A percentile compares a stretch with the other conserved stretches of the same genome.
Conservation (phyloP, 1,284 basidiomycete genomes). For the Pterula multifida region DNA sequence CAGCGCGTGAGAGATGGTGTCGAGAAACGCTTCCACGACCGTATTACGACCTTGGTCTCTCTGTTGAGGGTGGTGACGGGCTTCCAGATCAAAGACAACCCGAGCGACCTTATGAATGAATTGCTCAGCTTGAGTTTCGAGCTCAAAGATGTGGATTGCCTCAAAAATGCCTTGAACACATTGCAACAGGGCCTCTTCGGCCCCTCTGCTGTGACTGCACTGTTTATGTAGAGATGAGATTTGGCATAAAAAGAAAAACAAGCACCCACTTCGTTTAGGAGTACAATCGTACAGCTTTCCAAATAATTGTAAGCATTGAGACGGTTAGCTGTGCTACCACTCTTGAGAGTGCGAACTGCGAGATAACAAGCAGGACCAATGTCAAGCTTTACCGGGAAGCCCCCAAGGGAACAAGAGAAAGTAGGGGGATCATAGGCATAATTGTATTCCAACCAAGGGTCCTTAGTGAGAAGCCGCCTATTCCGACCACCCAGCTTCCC, state of each 20-base stretch:
- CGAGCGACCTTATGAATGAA: slow-evolving; percentile 60
- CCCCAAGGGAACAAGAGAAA: slow-evolving; percentile 66
- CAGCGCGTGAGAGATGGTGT: slow-evolving; percentile 62
- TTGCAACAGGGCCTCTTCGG: not conserved
- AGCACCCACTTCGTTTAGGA: slow-evolving; percentile 61
- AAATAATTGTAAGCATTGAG: slow-evolving; percentile 72
- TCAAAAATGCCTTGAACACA: slow-evolving; percentile 62
- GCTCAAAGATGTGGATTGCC: slow-evolving; percentile 60
- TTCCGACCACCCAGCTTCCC: slow-evolving; percentile 97
- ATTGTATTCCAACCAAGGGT: slow-evolving; percentile 66
- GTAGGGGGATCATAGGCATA: slow-evolving; percentile 60
- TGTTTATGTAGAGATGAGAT: slow-evolving; percentile 9
- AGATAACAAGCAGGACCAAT: slow-evolving; percentile 65
- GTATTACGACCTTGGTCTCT: slow-evolving; percentile 47
- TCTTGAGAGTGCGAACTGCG: slow-evolving; percentile 56
- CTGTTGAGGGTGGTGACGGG: slow-evolving; percentile 42
- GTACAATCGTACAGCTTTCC: slow-evolving; percentile 60
- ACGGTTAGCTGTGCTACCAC: slow-evolving; percentile 52
- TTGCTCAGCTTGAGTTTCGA: slow-evolving; percentile 55
- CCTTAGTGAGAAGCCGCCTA: slow-evolving; percentile 76
- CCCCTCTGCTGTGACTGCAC: slow-evolving; percentile 45
- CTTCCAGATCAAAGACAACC: slow-evolving; percentile 57
- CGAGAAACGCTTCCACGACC: slow-evolving; percentile 43
- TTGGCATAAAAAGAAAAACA: not conserved
- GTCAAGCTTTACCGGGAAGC: slow-evolving; percentile 56